Conservation (phyloP, 441 rosid genomes). For the Bocquillonia castaneifolia region DNA sequence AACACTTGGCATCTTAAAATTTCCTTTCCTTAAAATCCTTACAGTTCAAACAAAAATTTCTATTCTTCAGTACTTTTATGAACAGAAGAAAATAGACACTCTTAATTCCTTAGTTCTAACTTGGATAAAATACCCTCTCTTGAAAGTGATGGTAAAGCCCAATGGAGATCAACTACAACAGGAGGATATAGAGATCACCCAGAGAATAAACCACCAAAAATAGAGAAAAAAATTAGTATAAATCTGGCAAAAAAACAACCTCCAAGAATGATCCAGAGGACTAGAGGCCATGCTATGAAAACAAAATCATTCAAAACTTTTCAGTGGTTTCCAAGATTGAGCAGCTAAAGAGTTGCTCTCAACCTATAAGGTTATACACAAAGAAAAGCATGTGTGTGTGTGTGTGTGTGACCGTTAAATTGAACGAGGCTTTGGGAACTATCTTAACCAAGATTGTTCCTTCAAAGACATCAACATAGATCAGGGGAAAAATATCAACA, state of each 20-base stretch:
- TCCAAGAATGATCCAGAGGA: neutral
- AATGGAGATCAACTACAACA: neutral
- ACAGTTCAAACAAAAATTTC: neutral
- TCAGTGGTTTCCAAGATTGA: neutral
- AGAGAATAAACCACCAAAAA: neutral
- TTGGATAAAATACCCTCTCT: neutral
- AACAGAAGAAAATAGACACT: neutral
- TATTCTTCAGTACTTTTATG: neutral
- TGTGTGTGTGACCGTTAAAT: neutral
- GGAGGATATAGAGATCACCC: neutral
- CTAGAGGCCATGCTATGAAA: neutral
- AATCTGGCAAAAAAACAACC: slow-evolving; percentile 2
- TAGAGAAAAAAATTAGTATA: neutral
- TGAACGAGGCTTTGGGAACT: neutral
- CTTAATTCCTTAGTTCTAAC: neutral
- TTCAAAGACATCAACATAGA: slow-evolving; percentile 4
- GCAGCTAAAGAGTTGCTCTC: neutral
- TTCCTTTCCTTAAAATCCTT: neutral
- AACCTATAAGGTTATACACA: neutral
- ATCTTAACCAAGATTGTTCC: neutral
- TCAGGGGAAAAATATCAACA: neutral
- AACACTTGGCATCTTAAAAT: neutral
- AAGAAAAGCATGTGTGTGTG: no score
- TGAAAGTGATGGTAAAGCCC: no score
- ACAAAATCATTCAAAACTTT: neutral